Evolutionary conservation across 106 monocot species (phyloP), one percentile per base, ranked within the genome.

Genomic region (Acorus gramineus): DNA sequence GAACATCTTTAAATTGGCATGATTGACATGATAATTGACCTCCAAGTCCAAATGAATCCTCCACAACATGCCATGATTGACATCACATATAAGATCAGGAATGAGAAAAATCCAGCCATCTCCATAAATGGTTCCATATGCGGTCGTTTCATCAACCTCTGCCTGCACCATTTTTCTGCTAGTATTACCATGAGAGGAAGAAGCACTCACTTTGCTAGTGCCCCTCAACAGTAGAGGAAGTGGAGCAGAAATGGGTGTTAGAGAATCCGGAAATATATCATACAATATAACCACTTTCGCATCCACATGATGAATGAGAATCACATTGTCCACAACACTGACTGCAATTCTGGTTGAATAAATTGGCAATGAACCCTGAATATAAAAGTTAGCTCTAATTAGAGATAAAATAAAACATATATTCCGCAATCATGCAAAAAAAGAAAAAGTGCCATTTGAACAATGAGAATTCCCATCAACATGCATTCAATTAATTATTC

Each of bases 281-380:
- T 98, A 98, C 8, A 98, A 69, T 75, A 98, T 80, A 57, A 98
- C 82, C 61, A 98, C 91, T 76, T 88, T 98, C 55, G 96, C 85
- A 83, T 91, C 96, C 28, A 98, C 64, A 88, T 98, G 96, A 74
- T 98, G 96, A 46, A 87, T 80, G 65, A 98, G 76, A 71, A 91
- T 70, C 46, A 98, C 85, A 78, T 98, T 98, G 65, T 98, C 91
- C 57, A 98, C 81, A 49, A 82, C 77, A 56, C 96, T 91, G 11
- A 98, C 79, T 52, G 87, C 85, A 69, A 98, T 71, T 72, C 77
- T 85, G 53, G 69, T 79, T 43, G 96, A 98, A 64, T 98, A 91
- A 68, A 82, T 64, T 56, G 91, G 91, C 57, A 98, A 42, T 46
- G 72, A 73, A 44, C 91, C 91, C 96, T 98, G 84, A 72, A 75